phyloP scores from a whole-genome alignment of 495 filamentous ascomycete species.

The Penicillium soppii region DNA sequence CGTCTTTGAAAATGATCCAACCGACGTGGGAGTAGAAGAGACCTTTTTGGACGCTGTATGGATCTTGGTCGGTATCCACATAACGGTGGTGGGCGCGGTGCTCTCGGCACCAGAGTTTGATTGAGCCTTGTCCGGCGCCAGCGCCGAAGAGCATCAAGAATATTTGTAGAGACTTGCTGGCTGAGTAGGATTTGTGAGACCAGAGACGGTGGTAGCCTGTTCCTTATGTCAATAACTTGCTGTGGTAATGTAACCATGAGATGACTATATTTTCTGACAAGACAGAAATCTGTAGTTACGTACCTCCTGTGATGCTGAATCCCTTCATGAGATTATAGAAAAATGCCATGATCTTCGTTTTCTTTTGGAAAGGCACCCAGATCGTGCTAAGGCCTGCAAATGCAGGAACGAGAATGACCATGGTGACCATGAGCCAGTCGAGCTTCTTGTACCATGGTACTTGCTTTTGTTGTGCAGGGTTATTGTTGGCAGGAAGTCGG shows the following conservation, averaged over 20 bases:
- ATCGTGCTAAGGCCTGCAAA: not conserved
- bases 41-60: constrained; percentile 7
- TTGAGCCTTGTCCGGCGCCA: constrained; percentile 1
- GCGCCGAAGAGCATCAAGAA: not conserved
- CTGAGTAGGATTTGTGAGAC: not conserved
- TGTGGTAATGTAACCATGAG: too few relatives aligned
- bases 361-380: not conserved
- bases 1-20: constrained; percentile 4
- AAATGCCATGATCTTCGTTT: not conserved
- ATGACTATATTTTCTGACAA: too few relatives aligned
- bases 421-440: not conserved
- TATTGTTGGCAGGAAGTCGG: not conserved
- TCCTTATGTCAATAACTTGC: not conserved
- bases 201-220: constrained; percentile 5
- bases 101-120: constrained; percentile 1
- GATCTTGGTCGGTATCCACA: constrained; percentile 9
- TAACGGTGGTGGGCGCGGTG: constrained; percentile 12
- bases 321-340: not conserved
- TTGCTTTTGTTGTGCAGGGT: not conserved
- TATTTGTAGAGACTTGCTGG: not conserved
- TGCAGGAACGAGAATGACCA: not conserved
- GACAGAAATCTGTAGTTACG: too few relatives aligned
- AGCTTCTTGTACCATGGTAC: not conserved
- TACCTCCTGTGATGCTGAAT: not conserved
- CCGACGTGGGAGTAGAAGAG: constrained; percentile 5